These are phyloP conservation scores for Yamadazyma sp. DNA, from an alignment of 805 yeast genomes.

Conservation along the genomic window DNA sequence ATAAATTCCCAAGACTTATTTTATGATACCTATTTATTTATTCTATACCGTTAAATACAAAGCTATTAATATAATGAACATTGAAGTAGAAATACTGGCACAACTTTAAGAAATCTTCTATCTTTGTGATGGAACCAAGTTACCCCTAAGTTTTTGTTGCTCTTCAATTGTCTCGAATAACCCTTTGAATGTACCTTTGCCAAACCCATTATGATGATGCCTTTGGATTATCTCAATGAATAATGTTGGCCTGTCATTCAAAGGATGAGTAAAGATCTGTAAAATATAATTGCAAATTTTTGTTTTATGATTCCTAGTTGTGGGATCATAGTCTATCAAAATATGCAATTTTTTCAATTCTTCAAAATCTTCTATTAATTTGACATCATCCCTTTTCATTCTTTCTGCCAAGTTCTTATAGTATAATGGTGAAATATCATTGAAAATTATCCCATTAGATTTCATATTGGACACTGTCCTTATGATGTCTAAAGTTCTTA, in stretches of 20 bases:
- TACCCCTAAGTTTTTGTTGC: slow-evolving; percentile 74
- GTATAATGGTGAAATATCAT: slow-evolving; percentile 55
- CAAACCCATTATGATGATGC: slow-evolving; percentile 78
- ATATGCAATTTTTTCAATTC: slow-evolving; percentile 52
- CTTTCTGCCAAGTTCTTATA: slow-evolving; percentile 49
- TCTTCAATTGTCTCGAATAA: slow-evolving; percentile 75
- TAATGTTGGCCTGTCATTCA: slow-evolving; percentile 76
- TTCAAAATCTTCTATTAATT: slow-evolving; percentile 51
- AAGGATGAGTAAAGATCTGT: slow-evolving; percentile 76
- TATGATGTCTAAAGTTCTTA: slow-evolving; percentile 60
- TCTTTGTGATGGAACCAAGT: slow-evolving; percentile 36
- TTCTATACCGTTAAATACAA: no score
- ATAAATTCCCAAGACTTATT: no score
- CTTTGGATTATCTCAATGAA: slow-evolving; percentile 82
- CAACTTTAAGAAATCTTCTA: no score
- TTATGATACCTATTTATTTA: no score
- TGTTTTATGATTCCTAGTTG: slow-evolving; percentile 23
- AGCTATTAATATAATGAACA: no score
- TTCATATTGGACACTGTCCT: slow-evolving; percentile 51
- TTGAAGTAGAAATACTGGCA: no score
- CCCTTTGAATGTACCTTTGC: slow-evolving; percentile 84
- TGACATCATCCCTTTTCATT: slow-evolving; percentile 40
- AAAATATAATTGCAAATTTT: slow-evolving; percentile 60
- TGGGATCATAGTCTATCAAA: slow-evolving; percentile 72
- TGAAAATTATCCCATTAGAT: slow-evolving; percentile 68